Evolutionary conservation across 305 asterid genomes (phyloP).

Genomic region (Ajuga reptans): DNA sequence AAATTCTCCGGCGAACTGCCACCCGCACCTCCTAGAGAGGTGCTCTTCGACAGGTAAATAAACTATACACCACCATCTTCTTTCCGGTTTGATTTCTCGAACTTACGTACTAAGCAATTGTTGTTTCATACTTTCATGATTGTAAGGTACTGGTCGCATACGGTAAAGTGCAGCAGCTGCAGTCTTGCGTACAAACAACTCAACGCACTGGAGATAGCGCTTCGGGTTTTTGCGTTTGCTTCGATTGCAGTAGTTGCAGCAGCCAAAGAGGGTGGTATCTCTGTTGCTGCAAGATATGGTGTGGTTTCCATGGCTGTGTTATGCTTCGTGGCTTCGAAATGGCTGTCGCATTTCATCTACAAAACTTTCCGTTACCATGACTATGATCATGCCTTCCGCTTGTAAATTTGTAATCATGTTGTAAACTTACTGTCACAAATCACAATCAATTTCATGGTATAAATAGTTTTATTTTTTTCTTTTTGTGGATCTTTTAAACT

Average conservation of each 20-base stretch:
- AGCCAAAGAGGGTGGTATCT: constrained; percentile 41
- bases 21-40: constrained; percentile 72
- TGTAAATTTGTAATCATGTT: not conserved
- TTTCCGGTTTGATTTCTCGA: too few relatives aligned
- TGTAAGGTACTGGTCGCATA: constrained; percentile 74
- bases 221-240: constrained; percentile 48
- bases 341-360: constrained; percentile 72
- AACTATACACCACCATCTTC: not conserved
- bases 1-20: constrained; percentile 62
- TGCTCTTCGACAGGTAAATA: constrained; percentile 66
- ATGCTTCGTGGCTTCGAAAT: constrained; percentile 68
- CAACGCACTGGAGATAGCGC: constrained; percentile 37
- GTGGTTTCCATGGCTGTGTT: constrained; percentile 46
- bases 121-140: too few relatives aligned
- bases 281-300: constrained; percentile 38
- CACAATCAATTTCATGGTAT: not conserved
- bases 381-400: constrained; percentile 66
- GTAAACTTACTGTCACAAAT: not conserved
- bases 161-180: constrained; percentile 74
- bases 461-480: too few relatives aligned
- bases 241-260: constrained; percentile 56
- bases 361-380: constrained; percentile 73
- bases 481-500: too few relatives aligned
- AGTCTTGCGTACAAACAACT: constrained; percentile 55
- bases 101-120: too few relatives aligned